Conservation (phyloP, 2,329 filamentous ascomycete species). For the Talaromyces verruculosus region DNA sequence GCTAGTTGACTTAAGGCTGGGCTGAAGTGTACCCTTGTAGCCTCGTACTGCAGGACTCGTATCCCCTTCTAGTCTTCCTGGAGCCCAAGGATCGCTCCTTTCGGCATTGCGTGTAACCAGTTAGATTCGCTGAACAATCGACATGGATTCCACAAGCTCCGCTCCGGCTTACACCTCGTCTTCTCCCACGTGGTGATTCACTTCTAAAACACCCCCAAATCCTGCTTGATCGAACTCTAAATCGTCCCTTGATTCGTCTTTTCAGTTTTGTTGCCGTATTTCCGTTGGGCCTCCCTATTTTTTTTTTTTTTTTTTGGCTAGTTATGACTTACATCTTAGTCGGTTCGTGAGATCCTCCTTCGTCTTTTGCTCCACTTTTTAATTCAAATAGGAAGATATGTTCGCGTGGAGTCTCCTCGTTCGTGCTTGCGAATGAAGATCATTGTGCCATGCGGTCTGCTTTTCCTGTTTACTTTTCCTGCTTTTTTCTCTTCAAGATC, state of each 20-base stretch:
- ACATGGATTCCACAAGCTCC: neutral
- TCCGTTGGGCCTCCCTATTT: neutral
- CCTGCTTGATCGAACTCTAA: conserved; percentile 1
- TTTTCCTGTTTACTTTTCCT: neutral
- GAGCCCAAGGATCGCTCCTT: neutral
- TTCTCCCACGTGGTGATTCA: conserved; percentile 10
- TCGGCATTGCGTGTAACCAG: neutral
- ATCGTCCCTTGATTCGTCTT: neutral
- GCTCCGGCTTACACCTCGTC: neutral
- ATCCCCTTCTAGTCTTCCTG: neutral
- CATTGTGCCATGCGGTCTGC: neutral
- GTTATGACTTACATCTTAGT: neutral
- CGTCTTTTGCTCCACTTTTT: neutral
- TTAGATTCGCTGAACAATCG: neutral
- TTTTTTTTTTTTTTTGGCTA: no score
- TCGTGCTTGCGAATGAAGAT: neutral
- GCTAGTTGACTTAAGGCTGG: neutral
- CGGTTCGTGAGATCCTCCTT: neutral
- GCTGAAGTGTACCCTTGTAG: neutral
- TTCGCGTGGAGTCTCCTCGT: neutral
- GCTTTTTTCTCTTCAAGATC: no score
- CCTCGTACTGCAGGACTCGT: neutral
- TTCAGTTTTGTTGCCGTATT: neutral
- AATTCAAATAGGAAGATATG: neutral
- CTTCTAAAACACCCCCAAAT: neutral